Base-by-base conservation (phyloP, 768 basidiomycete genomes). In the Mycena vulgaris region DNA sequence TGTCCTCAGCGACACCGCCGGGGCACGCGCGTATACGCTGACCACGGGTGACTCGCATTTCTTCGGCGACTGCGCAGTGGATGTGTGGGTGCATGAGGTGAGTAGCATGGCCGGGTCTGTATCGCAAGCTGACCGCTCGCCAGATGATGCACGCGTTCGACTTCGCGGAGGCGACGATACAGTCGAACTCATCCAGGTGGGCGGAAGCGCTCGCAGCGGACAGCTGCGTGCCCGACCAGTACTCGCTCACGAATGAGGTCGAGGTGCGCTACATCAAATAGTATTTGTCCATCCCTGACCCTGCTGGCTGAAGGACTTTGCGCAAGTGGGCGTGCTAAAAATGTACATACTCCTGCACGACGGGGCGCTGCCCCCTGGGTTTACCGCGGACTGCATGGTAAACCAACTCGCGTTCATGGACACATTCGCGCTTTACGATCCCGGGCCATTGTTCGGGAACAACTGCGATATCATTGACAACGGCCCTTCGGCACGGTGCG, bases 31-130 rank as follows among this genome's bases (percentile, higher is more conserved):
- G 69, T 80, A 81, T 58, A 79, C 79, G 11, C 47, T 82, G 39
- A 78, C 78, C n/a, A 78, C 66, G 10, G 81, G 80, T 2, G 78
- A 80, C 55, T 74, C 77, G 14, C 79, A 81, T 67, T 67, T 80
- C 35, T 81, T 81, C 58, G 80, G 78, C 1, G 75, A 77, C 48
- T 57, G 72, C 14, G 53, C 42, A 25, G 70, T 78, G 63, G 67
- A 81, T 31, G 64, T 74, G 14, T 80, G 80, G 80, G 59, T 81
- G 14, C 81, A 82, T 52, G 80, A 82, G 77, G 80, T 81, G 57
- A 57, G 58, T 25, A 3, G 17, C 8, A 8, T 31, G 61, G 31
- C 30, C 1, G 37, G 35, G 40, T 40, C n/a, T 52, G 1, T 40
- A 1, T 47, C 39, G 10, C 17, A 19, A 13, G 51, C 51, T 52